phyloP scores from a whole-genome alignment of 2,329 filamentous ascomycete genomes.

The Rhinocladiella mackenziei region DNA sequence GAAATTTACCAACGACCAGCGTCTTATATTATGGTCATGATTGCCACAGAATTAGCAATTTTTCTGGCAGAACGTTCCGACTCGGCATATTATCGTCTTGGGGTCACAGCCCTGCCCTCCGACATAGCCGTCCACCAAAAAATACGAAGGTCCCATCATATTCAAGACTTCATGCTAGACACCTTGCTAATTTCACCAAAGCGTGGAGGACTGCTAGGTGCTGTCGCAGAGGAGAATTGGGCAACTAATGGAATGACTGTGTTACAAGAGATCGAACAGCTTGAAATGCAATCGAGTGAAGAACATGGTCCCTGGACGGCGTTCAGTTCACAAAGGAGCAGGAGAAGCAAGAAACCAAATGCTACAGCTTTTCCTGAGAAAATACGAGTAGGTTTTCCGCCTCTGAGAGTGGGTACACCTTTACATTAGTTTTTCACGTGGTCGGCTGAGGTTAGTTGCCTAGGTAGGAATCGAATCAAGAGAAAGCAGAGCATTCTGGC shows the following conservation, averaged over 20 bases:
- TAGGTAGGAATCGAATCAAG: slow-evolving; percentile 25
- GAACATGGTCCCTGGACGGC: slow-evolving; percentile 39
- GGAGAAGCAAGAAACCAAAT: slow-evolving; percentile 31
- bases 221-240: slow-evolving; percentile 66
- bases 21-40: slow-evolving; percentile 67
- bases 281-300: slow-evolving; percentile 46
- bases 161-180: slow-evolving; percentile 71
- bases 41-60: slow-evolving; percentile 73
- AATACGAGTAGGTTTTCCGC: slow-evolving; percentile 17
- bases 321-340: slow-evolving; percentile 36
- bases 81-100: slow-evolving; percentile 74
- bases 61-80: slow-evolving; percentile 71
- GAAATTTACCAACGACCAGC: slow-evolving; percentile 71
- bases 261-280: slow-evolving; percentile 61
- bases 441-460: slow-evolving; percentile 14
- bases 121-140: slow-evolving; percentile 71
- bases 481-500: slow-evolving; percentile 29
- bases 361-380: slow-evolving; percentile 15
- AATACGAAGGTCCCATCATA: slow-evolving; percentile 71
- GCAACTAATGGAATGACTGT: slow-evolving; percentile 69
- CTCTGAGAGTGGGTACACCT: slow-evolving; percentile 22
- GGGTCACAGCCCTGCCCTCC: slow-evolving; percentile 64
- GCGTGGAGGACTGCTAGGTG: slow-evolving; percentile 67
- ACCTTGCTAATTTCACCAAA: slow-evolving; percentile 61
- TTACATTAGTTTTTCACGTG: slow-evolving; percentile 20